Base-by-base conservation (phyloP, 1,139 yeast genomes). In the Debaryomyces subglobosus region DNA sequence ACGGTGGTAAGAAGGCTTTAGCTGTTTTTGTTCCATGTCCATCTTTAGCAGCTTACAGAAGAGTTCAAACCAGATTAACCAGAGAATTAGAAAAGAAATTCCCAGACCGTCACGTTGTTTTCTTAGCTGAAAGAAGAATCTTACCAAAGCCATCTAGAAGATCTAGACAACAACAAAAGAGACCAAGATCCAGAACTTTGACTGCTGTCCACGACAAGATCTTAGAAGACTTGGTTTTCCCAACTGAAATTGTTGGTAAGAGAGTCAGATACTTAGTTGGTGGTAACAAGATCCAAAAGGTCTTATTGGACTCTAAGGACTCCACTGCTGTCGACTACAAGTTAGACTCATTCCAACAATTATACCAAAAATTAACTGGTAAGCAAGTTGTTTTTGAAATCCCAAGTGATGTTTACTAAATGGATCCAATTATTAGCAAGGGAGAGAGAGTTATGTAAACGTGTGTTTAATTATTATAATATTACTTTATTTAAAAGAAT, bases 71-170 rank as follows among this genome's bases (percentile, higher is more conserved):
- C 72, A 86, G 90, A 83, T 87, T 94, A 77, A 91, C 97, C 82
- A 94, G 99, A 83, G 99, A 94, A 84, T 89, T 94, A 77, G 99
- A 94, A 84, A 94, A 94, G 96, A 94, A 94, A 84, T 94, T 94
- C 92, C 96, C 97, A 74, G 99, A 94, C 86, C 90, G 97, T 79
- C 98, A 94, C 79, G 97, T 94, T 79, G 95, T 94, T 67, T 91
- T 94, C 89, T 86, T 94, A 73, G 99, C 98, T 73, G 98, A 94
- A 85, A 91, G 99, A 85, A 92, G 97, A 85, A 94, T 94, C 82
- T 85, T 95, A 76, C 97, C 98, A 83, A 92, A 91, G 86, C 90
- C 90, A 71, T 86, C 90, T 66, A 86, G 89, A 71, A 87, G 92
- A 81, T 85, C 97, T 58, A 89, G 92, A 85, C 88, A 86, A 78